Base-by-base conservation (phyloP, 371 early-diverging fungal species). In the Funneliformis caledonium region DNA sequence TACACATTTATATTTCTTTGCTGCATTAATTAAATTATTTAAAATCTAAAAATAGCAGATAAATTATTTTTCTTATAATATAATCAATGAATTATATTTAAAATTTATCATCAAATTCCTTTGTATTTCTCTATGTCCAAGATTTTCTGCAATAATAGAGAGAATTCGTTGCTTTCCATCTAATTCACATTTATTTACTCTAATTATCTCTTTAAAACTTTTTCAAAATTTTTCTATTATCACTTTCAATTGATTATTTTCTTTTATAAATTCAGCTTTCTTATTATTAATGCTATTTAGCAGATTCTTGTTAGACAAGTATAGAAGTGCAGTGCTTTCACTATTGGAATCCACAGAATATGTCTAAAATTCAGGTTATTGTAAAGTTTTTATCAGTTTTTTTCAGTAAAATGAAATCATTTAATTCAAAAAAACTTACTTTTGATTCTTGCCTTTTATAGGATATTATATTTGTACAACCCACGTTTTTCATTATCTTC, bases 391-490 rank as follows among this genome's bases (percentile, higher is more conserved):
- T 59, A 4, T 64, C 5, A 64, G 64, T 64, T 64, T 64, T 64
- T 64, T 64, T 64, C 2, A n/a, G 0, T n/a, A 62, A 62, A 62
- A 62, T 62, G 9, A 62, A 62, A 16, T 22, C 19, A 64, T 22
- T 64, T 22, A 10, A 4, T n/a, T n/a, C 5, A n/a, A 6, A 42
- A 68, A 68, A 16, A 42, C 68, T 68, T 68, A 42, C 14, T 42
- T 42, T 68, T 37, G 16, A 68, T 68, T 42, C 16, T 42, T 16
- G 8, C n/a, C 37, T 68, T 68, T 68, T 68, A 68, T 68, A 68
- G 42, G 43, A 26, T 68, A 19, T 68, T 42, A 68, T n/a, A 68
- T 68, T 42, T 6, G 0, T 68, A 37, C 16, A 68, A 9, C 16
- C 43, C 0, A 67, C 68, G 5, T 5, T 67, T 67, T 67, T 67